Base-by-base conservation (phyloP, 495 filamentous ascomycete genomes). In the Penicillium psychrofluorescens region DNA sequence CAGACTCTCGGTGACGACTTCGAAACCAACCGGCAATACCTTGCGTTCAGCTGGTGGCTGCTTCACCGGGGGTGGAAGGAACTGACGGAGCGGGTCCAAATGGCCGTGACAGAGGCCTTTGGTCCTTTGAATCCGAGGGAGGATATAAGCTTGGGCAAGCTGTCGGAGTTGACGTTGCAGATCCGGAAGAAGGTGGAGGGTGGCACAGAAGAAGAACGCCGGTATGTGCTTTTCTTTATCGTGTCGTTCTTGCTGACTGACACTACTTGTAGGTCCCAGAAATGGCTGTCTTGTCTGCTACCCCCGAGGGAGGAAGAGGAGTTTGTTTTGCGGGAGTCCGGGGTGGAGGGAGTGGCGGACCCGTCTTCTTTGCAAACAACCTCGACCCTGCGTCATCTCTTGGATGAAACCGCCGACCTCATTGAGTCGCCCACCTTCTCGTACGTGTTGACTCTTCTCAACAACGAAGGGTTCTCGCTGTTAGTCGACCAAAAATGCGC, bases 31-130 rank as follows among this genome's bases (percentile, higher is more conserved):
- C 74, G 88, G 46, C 83, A 84, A 50, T 99, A 96, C 59, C 76
- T 99, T 31, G 89, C 88, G 40, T 95, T 97, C 63, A 91, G 86
- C 58, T 99, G 94, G 94, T 97, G 92, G 92, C 70, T 99, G 15
- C 74, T 99, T 35, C 88, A 97, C 66, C 80, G 82, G 32, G 92
- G 92, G 44, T 95, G 88, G 83, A 82, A 81, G 46, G 74, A 84
- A 36, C 67, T 97, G 43, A 83, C 85, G 79, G 70, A 78, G 43
- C 83, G 81, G 43, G 88, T 99, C 33, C 81, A 85, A 52, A 59
- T 63, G 2, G 86, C 88, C 1, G 92, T 97, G 14, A 83, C 81
- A 50, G 84, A 95, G 42, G 83, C 88, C 22, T 97, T 95, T 61
- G 87, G 88, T 1, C 68, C 81, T 40, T 67, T 95, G 32, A 90